Evolutionary conservation across 768 basidiomycete genomes (phyloP), one percentile per base, ranked within the genome.

Genomic region (Suillus hirtellus): DNA sequence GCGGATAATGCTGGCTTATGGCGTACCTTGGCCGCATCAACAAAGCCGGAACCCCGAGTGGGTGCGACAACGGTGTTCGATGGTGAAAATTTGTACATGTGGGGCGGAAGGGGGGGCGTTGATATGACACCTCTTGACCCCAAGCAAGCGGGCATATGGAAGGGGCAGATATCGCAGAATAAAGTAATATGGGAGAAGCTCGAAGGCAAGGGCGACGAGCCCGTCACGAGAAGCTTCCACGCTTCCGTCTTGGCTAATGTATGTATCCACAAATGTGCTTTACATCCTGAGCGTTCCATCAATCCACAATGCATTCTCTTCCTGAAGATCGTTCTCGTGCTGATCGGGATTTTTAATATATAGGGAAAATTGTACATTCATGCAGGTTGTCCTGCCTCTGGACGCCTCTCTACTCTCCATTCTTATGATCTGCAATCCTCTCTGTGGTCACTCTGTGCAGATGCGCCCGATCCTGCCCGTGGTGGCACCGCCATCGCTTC

Each of bases 51-150:
- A 15, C 68, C 72, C 49, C 68, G 71, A 15, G 66, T 72, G 19
- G 71, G 71, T 4, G 72, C 72, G 52, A 56, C 65, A 5, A 49
- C 71, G 50, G 64, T 63, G 11, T 72, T 64, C 52, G 70, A 74
- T 55, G 40, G 60, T 7, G 58, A 67, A 44, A 58, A 17, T 4
- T 66, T 81, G 50, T 80, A 81, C 65, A 54, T 82, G 50, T 84
- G 81, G 77, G 82, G 81, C 4, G 81, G 82, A 4, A 75, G 82
- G 19, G 80, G 80, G 1, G 81, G 79, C 2, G 66, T 70, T 17
- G 74, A 75, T 31, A 77, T 78, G 79, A 70, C 72, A 1, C 78
- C 79, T 3, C 69, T 82, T 19, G 68, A 69, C 10, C 60, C 27
- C 2, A 63, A 67, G 43, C 71, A 76, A 54, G 66, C 74, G 0